Evolutionary conservation across 805 yeast genomes (phyloP), one percentile per base, ranked within the genome.

Genomic region (Scheffersomyces spartinae): DNA sequence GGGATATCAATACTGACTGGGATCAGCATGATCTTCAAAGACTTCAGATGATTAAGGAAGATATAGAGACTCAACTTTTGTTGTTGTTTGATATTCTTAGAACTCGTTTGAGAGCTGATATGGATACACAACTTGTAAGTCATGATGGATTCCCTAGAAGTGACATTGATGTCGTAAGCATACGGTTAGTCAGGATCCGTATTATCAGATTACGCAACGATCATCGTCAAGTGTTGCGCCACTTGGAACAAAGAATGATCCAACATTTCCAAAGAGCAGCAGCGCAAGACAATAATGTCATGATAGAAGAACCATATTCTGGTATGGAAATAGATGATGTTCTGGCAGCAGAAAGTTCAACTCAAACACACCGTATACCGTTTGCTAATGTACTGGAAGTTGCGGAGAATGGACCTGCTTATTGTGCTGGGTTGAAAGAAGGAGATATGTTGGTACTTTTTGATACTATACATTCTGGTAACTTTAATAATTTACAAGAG

Each of bases 111-210:
- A 51, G 59, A 8, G 72, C 61, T 3, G 74, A 68, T 35, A 74
- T 83, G 82, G 47, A 64, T 13, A 74, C 86, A 2, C 60, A 73
- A 0, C 49, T 88, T 30, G 50, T 81, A 2, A 70, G 78, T 0
- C 31, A 40, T 0, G 94, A 88, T 42, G 95, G 96, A 12, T 88
- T 70, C 40, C 98, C 98, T 1, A 55, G 96, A 21, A 48, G 60
- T 10, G 96, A 88, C 42, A 64, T 88, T 15, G 94, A 88, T 40
- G 79, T 88, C 4, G 71, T 84, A 9, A 42, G 56, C 12, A 60
- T 84, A 8, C 55, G 94, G 27, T 46, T 67, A 7, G 43, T 74
- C 1, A 55, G 95, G 31, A 66, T 73, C 7, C 68, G 66, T 40
- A 71, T 86, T 17, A 71, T 79, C 18, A 58, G 79, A 26, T 55